Base-by-base conservation (phyloP, 495 filamentous ascomycete species). In the Hyaloscypha variabilis region DNA sequence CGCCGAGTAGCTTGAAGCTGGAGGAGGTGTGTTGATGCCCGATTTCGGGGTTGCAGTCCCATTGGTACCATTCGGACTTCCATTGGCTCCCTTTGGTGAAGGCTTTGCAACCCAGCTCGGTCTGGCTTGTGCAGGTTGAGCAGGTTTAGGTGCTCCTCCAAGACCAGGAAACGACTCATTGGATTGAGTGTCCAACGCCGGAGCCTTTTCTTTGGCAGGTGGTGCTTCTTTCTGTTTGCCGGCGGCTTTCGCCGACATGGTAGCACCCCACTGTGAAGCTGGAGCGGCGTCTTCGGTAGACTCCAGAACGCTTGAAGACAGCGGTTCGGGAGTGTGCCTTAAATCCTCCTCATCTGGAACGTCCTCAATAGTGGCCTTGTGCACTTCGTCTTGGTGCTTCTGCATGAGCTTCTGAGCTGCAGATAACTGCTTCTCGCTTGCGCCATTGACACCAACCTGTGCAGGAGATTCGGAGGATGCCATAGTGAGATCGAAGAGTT, bases 121-220 rank as follows among this genome's bases (percentile, higher is more conserved):
- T 34, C 89, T 80, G 58, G 76, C 75, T 3, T 64, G 57, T 31
- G 78, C 68, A 74, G 85, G 78, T 68, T 87, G 77, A 67, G 81
- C 75, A 24, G 89, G 79, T 77, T 90, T 89, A 34, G 89, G 81
- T 13, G 86, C 86, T 57, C 91, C 95, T 54, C n/a, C n/a, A n/a
- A 99, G 83, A 39, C 92, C 87, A 23, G 95, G 95, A 79, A 99
- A 99, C 49, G 89, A 79, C 76, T 97, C 94, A 72, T 93, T 90
- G 4, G 93, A 97, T 67, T 89, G 82, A 8, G 92, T 90, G 75
- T 98, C 91, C 53, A 97, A 73, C 51, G 78, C 73, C 13, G 79
- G 65, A 54, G 83, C 80, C 60, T 79, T 80, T 10, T 77, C 65
- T 53, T 79, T 82, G 36, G 28, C 58, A 3, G 81, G 62, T 68